phyloP scores from a whole-genome alignment of 2,329 filamentous ascomycete genomes.

The Phialocephala sp. region DNA sequence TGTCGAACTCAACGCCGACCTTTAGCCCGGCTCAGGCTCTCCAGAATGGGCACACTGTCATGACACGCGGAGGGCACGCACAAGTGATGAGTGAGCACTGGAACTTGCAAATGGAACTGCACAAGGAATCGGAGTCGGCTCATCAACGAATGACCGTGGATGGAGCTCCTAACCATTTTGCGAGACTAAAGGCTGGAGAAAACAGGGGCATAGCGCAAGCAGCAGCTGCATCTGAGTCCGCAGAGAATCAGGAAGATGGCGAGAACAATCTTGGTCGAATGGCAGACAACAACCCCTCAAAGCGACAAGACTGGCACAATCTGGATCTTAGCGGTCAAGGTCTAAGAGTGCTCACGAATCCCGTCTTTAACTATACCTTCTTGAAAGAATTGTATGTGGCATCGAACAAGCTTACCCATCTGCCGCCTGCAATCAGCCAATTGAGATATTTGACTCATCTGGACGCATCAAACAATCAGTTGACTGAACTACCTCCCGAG shows the following conservation, averaged over 20 bases:
- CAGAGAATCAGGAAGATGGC: slow-evolving; percentile 56
- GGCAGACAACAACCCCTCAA: slow-evolving; percentile 56
- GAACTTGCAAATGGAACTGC: slow-evolving; percentile 84
- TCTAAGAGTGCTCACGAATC: slow-evolving; percentile 77
- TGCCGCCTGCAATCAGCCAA: slow-evolving; percentile 83
- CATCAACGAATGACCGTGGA: slow-evolving; percentile 71
- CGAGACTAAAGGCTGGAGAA: slow-evolving; percentile 70
- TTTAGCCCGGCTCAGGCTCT: slow-evolving; percentile 57
- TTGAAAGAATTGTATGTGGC: slow-evolving; percentile 91
- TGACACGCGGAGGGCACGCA: slow-evolving; percentile 55
- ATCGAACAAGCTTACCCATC: slow-evolving; percentile 82
- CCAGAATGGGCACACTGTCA: slow-evolving; percentile 61
- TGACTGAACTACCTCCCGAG: slow-evolving; percentile 82
- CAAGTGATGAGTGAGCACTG: slow-evolving; percentile 73
- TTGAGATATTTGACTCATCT: slow-evolving; percentile 82
- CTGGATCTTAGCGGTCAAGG: slow-evolving; percentile 97
- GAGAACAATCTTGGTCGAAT: slow-evolving; percentile 60
- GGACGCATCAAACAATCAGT: slow-evolving; percentile 87
- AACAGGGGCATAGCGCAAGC: slow-evolving; percentile 64
- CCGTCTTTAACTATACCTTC: slow-evolving; percentile 87
- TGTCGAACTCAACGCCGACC: slow-evolving; percentile 65
- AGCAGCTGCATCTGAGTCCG: slow-evolving; percentile 51
- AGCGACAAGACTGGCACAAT: slow-evolving; percentile 85
- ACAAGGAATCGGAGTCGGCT: slow-evolving; percentile 76
- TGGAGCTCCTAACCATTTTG: slow-evolving; percentile 73